Evolutionary conservation across 352 stramenopile genomes (phyloP), one percentile per base, ranked within the genome.

Genomic region (Pelagophyceae sp.): DNA sequence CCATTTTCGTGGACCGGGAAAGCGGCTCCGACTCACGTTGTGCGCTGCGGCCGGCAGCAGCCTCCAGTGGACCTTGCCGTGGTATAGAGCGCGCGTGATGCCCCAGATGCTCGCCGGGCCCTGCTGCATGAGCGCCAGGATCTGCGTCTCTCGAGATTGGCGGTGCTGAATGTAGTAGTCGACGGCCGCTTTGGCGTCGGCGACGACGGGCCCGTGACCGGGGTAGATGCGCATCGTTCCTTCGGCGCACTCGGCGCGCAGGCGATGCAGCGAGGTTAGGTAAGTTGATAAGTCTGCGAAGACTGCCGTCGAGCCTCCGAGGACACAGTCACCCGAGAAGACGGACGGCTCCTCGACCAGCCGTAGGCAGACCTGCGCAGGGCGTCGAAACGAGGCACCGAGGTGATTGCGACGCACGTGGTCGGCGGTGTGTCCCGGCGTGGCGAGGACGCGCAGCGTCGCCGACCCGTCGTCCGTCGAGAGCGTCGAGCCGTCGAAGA

Each of bases 241-340:
- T 32, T 64, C 25, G 23, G 72, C 75, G 29, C 74, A 38, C 38
- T 76, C 60, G 25, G 60, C 38, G 0, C 84, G 82, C 35, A 95
- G 76, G 33, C 83, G 85, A 19, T 71, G 58, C 11, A 95, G 79
- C 29, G 88, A 93, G 31, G 81, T 74, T 86, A 94, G 90, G 70
- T 93, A 89, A 51, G 91, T 84, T 3, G 72, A 69, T 5, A 95
- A 84, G 58, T 90, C 90, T 76, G 92, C 86, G 63, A 94, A 94
- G 67, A 93, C n/a, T 82, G 76, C 84, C 90, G 89, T 94, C 11
- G 89, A 88, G 38, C 85, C 83, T 32, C 90, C 89, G 45, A 94
- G 78, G 11, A 95, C 76, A 67, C 88, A 93, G 79, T 95, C 90
- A 65, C 89, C 89, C 0, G 88, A 91, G 76, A 94, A 93, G 15